A percentile compares a stretch with the other conserved stretches of the same genome.
Evolutionary conservation across 257 asterid genomes (phyloP).

Genomic region (Ilex asprella): DNA sequence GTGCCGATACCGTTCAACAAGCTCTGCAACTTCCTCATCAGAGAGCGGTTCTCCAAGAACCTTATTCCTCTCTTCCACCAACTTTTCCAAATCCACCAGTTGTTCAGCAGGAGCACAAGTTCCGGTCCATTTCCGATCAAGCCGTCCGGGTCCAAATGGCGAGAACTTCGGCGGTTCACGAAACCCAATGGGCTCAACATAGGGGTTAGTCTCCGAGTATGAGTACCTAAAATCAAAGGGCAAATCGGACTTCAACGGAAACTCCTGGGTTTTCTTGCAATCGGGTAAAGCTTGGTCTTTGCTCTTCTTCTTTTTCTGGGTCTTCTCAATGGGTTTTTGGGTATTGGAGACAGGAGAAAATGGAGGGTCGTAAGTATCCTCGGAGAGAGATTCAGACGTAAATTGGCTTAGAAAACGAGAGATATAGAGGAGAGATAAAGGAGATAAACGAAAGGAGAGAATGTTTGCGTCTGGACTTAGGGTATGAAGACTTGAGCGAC

Average conservation of each 20-base stretch:
- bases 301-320: constrained; percentile 6
- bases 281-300: not conserved
- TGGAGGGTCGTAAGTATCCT: constrained; percentile 54
- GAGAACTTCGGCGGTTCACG: constrained; percentile 73
- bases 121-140: constrained; percentile 82
- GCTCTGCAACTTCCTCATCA: constrained; percentile 60
- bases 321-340: constrained; percentile 10
- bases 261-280: constrained; percentile 2
- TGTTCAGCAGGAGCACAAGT: constrained; percentile 47
- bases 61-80: constrained; percentile 41
- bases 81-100: constrained; percentile 35
- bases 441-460: not conserved
- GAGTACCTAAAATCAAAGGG: constrained; percentile 86
- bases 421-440: constrained; percentile 9
- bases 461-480: constrained; percentile 4
- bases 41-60: constrained; percentile 62
- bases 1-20: constrained; percentile 81
- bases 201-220: constrained; percentile 64
- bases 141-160: constrained; percentile 82
- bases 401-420: constrained; percentile 19
- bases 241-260: constrained; percentile 38
- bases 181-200: constrained; percentile 59
- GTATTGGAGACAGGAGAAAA: constrained; percentile 32
- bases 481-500: constrained; percentile 18
- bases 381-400: constrained; percentile 12